phyloP scores from a whole-genome alignment of 257 asterid genomes.

The Ilex aquifolium region DNA sequence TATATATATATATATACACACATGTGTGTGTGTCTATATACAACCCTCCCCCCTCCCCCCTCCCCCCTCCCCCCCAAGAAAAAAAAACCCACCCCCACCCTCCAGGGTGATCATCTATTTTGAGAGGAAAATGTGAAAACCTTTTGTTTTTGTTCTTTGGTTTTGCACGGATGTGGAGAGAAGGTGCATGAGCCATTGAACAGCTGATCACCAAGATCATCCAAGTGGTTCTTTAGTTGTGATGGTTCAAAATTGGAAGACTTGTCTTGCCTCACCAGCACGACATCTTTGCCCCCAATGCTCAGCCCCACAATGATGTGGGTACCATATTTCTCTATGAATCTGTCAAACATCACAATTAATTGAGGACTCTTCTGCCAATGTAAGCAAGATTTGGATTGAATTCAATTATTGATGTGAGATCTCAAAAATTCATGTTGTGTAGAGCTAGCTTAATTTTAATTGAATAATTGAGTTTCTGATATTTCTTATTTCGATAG shows the following conservation, averaged over 20 bases:
- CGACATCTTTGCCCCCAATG: slow-evolving; percentile 87
- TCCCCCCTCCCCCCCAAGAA: too few species aligned
- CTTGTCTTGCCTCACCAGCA: slow-evolving; percentile 66
- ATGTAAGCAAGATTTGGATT: neutral
- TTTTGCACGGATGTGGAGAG: slow-evolving; percentile 45
- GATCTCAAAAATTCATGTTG: neutral
- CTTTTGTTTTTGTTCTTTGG: slow-evolving; percentile 46
- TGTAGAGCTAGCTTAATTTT: too few species aligned
- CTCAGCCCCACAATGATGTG: slow-evolving; percentile 87
- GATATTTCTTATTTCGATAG: too few species aligned
- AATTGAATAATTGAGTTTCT: too few species aligned
- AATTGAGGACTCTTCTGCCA: slow-evolving; percentile 5
- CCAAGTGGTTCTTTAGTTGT: slow-evolving; percentile 64
- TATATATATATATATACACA: too few species aligned
- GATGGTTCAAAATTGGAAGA: slow-evolving; percentile 66
- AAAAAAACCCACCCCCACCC: neutral
- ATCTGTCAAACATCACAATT: slow-evolving; percentile 45
- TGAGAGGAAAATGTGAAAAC: slow-evolving; percentile 15
- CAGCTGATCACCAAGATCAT: slow-evolving; percentile 74
- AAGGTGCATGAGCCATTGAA: slow-evolving; percentile 68
- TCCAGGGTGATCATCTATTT: neutral
- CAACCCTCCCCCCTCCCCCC: too few species aligned
- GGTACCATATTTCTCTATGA: slow-evolving; percentile 89
- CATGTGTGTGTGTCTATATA: too few species aligned
- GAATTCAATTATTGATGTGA: neutral